These are phyloP conservation scores for Termitomyces heimii DNA, from an alignment of 768 basidiomycete species.

Conservation along the genomic window DNA sequence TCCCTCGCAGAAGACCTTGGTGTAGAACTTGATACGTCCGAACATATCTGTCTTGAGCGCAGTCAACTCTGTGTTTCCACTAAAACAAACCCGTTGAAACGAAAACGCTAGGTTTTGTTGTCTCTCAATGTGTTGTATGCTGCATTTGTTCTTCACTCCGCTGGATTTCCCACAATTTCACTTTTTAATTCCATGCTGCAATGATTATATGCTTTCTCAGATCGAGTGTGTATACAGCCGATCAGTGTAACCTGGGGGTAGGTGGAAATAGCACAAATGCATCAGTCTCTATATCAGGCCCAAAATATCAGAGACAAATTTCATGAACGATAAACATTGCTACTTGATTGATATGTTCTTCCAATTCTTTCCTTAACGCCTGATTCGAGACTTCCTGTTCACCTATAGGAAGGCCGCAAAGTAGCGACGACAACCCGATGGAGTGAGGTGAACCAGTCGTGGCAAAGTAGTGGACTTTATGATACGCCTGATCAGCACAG, in stretches of 20 bases:
- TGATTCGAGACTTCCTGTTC: too few relatives aligned
- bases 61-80: slow-evolving; percentile 46
- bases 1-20: slow-evolving; percentile 76
- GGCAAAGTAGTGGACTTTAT: too few relatives aligned
- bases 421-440: too few relatives aligned
- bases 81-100: slow-evolving; percentile 37
- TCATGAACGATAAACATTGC: not conserved
- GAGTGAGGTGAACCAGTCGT: too few relatives aligned
- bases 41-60: slow-evolving; percentile 62
- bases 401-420: too few relatives aligned
- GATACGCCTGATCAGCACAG: too few relatives aligned
- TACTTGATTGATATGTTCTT: not conserved
- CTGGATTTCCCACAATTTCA: not conserved
- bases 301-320: not conserved
- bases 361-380: too few relatives aligned
- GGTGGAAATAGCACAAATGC: not conserved
- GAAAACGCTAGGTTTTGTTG: slow-evolving; percentile 33
- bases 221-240: not conserved
- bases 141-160: not conserved
- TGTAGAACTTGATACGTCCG: slow-evolving; percentile 69
- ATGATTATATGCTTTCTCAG: not conserved
- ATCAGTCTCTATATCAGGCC: not conserved
- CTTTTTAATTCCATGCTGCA: not conserved
- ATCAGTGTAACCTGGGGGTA: not conserved
- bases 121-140: not conserved